Percentiles rank a stretch among this genome's conserved stretches.
Conservation (phyloP, 257 asterid genomes). For the Fraxinus anomala region DNA sequence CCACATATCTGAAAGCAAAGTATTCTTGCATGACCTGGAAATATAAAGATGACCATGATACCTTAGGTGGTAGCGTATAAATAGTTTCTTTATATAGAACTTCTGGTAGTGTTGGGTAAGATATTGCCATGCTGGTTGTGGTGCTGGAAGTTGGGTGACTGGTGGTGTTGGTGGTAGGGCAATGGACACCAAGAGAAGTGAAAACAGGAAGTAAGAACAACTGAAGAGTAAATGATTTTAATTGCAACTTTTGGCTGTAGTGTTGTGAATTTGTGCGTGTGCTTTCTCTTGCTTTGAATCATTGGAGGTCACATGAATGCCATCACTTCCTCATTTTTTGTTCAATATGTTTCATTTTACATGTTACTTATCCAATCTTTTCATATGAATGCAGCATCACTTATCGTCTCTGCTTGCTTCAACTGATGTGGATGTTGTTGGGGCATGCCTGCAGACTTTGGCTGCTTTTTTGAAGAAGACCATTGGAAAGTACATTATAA, state of each 20-base stretch:
- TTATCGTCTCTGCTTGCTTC: slow-evolving; percentile 89
- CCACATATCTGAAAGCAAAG: not conserved
- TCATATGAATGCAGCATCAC: slow-evolving; percentile 69
- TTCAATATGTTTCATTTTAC: slow-evolving; percentile 22
- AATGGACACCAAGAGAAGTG: not conserved
- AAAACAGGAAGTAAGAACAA: not conserved
- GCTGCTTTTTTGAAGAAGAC: slow-evolving; percentile 93
- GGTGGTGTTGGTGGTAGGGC: not conserved
- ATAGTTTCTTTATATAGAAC: not conserved
- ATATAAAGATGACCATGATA: not conserved
- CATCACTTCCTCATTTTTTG: slow-evolving; percentile 7
- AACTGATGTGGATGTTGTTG: slow-evolving; percentile 85
- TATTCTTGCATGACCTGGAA: not conserved
- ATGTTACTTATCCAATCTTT: slow-evolving; percentile 16
- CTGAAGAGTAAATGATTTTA: not conserved
- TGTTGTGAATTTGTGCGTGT: not conserved
- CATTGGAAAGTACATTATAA: slow-evolving; percentile 74
- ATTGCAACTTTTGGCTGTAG: not conserved
- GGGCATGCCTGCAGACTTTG: slow-evolving; percentile 90
- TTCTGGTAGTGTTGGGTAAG: not conserved
- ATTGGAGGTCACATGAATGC: not conserved
- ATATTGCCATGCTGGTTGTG: not conserved
- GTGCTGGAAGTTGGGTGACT: not conserved
- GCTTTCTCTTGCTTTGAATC: not conserved
- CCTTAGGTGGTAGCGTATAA: not conserved